Base-by-base conservation (phyloP, 768 basidiomycete genomes). In the Heimioporus sp. region DNA sequence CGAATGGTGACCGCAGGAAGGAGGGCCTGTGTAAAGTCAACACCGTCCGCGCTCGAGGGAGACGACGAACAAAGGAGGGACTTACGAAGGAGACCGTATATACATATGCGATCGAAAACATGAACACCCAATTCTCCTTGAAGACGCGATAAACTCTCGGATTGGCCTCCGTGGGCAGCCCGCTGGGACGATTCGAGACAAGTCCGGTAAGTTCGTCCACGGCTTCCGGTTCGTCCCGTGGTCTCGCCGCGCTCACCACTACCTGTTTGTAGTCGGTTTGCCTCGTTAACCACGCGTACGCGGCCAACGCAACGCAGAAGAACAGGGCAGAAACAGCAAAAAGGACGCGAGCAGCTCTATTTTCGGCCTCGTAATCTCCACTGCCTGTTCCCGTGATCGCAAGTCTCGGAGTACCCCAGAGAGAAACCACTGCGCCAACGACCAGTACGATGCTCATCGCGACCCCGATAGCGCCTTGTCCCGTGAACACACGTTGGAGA, bases 1-100 rank as follows among this genome's bases (percentile, higher is more conserved):
- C 85, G 86, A 4, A 83, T 79, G 3, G 92, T 92, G 59, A 94
- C 86, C 2, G 91, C 79, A 3, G 92, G 92, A 69, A 81, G 94
- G 42, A 94, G 85, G 24, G 90, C 80, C 92, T 94, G 53, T 35
- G 35, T 35, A 53, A 32, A 49, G 35, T 16, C 46, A 11, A 13
- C 19, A 6, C 24, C 24, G 24, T 28, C 5, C 7, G 24, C 35
- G 15, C 24, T 34, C 2, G 24, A 42, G 38, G n/a, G 19, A 3
- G 15, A n/a, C 12, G 30, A 31, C 16, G 43, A 28, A 21, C 34
- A n/a, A n/a, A n/a, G n/a, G 17, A 19, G 16, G 24, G 2, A 52
- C 83, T 59, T 63, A 92, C 91, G 65, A 96, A 69, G 17, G 92
- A 93, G 16, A 89, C 78, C 20, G 85, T 63, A 62, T 90, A 93